Conservation (phyloP, 2,329 filamentous ascomycete species). For the Chaetomium strumarium region DNA sequence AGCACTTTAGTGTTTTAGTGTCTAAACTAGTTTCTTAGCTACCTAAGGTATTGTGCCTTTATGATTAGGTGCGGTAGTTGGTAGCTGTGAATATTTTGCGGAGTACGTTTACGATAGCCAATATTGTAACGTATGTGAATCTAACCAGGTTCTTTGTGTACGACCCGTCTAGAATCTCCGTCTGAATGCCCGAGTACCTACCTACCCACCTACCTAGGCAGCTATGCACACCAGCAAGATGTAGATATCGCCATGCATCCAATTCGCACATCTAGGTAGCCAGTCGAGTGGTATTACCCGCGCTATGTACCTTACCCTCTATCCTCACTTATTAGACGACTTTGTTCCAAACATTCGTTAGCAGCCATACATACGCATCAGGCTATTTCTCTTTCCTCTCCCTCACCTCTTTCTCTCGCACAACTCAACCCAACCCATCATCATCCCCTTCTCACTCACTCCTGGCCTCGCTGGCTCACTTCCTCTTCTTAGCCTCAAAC, state of each 20-base stretch:
- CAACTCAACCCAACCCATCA: background rate
- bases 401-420: background rate
- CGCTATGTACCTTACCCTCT: too few relatives aligned
- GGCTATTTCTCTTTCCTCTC: background rate
- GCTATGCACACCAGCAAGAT: background rate
- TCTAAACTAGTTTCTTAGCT: background rate
- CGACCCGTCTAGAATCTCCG: too few relatives aligned
- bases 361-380: too few relatives aligned
- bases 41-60: too few relatives aligned
- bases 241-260: too few relatives aligned
- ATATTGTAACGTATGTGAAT: background rate
- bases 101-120: too few relatives aligned
- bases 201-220: background rate
- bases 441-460: background rate
- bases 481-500: conserved; percentile 49
- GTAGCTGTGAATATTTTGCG: too few relatives aligned
- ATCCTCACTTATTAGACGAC: too few relatives aligned
- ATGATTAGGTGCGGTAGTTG: background rate
- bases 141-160: background rate
- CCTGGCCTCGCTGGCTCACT: background rate
- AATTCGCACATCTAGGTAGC: too few relatives aligned
- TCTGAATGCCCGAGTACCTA: background rate
- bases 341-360: too few relatives aligned
- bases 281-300: too few relatives aligned
- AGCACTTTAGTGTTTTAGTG: background rate